Conservation (phyloP, 2,329 filamentous ascomycete species). For the Penicillium sumatraense region DNA sequence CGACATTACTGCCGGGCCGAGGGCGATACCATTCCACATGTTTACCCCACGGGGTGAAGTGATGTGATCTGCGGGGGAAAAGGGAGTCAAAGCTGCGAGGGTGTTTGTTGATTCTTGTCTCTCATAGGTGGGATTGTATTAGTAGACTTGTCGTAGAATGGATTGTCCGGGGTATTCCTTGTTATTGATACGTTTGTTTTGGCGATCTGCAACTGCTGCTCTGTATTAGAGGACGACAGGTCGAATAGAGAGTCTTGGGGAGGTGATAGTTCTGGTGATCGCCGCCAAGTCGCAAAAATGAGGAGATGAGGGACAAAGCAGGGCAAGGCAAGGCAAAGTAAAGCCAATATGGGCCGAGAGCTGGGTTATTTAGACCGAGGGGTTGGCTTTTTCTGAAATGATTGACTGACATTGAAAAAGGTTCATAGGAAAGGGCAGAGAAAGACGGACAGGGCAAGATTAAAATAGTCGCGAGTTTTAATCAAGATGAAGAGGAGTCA, state of each 20-base stretch:
- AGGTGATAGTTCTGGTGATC: background rate
- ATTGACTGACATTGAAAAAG: no score
- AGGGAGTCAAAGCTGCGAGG: background rate
- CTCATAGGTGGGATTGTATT: background rate
- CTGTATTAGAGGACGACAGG: background rate
- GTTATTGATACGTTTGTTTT: background rate
- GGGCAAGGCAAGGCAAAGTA: background rate
- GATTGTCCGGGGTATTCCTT: background rate
- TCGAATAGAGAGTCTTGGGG: background rate
- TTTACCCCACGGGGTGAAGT: background rate
- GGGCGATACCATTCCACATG: background rate
- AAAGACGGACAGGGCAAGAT: background rate
- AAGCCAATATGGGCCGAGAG: no score
- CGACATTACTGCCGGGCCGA: background rate
- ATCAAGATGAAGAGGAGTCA: background rate
- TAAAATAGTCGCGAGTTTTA: background rate
- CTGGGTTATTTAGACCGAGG: no score
- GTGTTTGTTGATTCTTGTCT: background rate
- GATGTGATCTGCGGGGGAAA: background rate
- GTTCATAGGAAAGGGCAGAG: background rate
- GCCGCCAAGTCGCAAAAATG: background rate
- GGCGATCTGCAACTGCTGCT: background rate
- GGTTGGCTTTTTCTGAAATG: no score
- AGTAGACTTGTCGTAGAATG: background rate
- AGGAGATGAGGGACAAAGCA: background rate